Evolutionary conservation across 768 basidiomycete genomes (phyloP).

Genomic region (Sarcodon aspratus): DNA sequence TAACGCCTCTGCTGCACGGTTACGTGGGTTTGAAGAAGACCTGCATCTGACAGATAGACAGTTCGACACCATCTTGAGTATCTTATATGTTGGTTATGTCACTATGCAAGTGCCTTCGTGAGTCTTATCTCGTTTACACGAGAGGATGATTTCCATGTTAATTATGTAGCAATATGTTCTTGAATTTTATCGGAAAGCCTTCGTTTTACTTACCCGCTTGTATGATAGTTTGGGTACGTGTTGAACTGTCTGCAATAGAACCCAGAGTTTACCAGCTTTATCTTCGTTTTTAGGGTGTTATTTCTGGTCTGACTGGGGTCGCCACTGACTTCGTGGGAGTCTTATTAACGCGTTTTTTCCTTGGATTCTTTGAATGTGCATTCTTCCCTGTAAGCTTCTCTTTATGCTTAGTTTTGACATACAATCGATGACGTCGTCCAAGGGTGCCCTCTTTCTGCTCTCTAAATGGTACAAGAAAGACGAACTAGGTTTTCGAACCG

Average conservation of each 20-base stretch:
- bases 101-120: slow-evolving; percentile 74
- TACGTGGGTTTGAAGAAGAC: slow-evolving; percentile 63
- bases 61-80: slow-evolving; percentile 57
- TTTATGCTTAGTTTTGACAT: background rate
- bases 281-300: slow-evolving; percentile 27
- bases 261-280: background rate
- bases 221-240: slow-evolving; percentile 59
- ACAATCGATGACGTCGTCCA: background rate
- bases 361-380: slow-evolving; percentile 50
- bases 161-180: slow-evolving; percentile 49
- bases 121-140: slow-evolving; percentile 12
- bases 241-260: no score
- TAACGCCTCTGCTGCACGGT: slow-evolving; percentile 58
- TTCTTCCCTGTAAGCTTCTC: slow-evolving; percentile 37
- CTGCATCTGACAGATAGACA: slow-evolving; percentile 47
- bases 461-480: slow-evolving; percentile 65
- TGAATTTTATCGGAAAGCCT: slow-evolving; percentile 56
- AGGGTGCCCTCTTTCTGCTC: slow-evolving; percentile 47
- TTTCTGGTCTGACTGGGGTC: slow-evolving; percentile 38
- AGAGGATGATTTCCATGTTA: background rate
- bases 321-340: slow-evolving; percentile 40
- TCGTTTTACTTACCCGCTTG: slow-evolving; percentile 56
- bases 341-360: slow-evolving; percentile 59
- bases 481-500: slow-evolving; percentile 61
- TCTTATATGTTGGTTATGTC: slow-evolving; percentile 64